Base-by-base conservation (phyloP, 257 asterid species). In the Dorcoceras hygrometricum region DNA sequence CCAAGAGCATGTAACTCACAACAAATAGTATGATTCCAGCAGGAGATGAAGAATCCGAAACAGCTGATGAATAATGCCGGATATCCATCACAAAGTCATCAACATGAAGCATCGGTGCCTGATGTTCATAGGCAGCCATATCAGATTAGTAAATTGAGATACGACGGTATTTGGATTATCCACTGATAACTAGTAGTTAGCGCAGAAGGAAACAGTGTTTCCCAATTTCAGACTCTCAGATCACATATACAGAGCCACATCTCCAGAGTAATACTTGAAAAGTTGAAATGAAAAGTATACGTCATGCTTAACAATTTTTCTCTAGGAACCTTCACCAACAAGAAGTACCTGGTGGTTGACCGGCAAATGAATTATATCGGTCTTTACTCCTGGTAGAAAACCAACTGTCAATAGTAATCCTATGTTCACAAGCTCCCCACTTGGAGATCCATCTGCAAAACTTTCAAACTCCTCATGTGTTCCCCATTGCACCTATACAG, bases 401-500 rank as follows among this genome's bases (percentile, higher is more conserved):
- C 98, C 95, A 67, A 89, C 80, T 16, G 89, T 89, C 78, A 92
- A 59, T 63, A 81, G 59, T 63, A 92, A 74, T 57, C 91, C 96
- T 25, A 58, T 31, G 54, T 67, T 73, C 43, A 31, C 76, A 68
- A 59, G 25, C 59, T 54, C 77, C 39, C 57, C 51, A 16, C 1
- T 16, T 43, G 14, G 59, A 10, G 27, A 26, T 55, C 27, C 68
- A 31, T 57, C 77, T 63, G 18, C 77, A 61, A 18, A 5, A 62
- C 48, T 69, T 29, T 77, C 87, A 10, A 76, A 82, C 74, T 63
- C 73, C 56, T 71, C 86, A 12, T 77, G 65, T 67, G 72, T 64
- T 66, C 80, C 84, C 96, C 98, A 89, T 65, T 78, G 82, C 65
- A 86, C 78, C 96, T 89, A 77, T 71, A 28, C 59, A 72, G 60